Conservation (phyloP, 129 eudicot genomes). For the Lactuca saligna region DNA sequence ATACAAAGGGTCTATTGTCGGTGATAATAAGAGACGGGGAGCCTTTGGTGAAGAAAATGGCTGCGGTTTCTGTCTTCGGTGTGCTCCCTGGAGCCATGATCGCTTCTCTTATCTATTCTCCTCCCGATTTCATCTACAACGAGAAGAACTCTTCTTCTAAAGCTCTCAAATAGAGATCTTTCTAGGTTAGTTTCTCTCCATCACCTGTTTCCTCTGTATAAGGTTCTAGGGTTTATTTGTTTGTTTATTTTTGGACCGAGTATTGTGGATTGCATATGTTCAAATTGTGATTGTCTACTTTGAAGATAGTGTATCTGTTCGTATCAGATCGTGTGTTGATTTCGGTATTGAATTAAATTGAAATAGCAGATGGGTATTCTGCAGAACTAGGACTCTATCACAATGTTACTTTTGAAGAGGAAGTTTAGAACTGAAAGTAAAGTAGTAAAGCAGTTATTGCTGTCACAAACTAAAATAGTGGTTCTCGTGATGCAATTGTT, state of each 20-base stretch:
- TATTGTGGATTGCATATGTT: not conserved
- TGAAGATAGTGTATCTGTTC: not conserved
- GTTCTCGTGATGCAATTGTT: no score
- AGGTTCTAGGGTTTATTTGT: conserved; percentile 1
- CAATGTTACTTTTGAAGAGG: no score
- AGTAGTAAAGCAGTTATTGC: no score
- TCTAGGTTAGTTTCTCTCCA: not conserved
- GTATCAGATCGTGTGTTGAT: not conserved
- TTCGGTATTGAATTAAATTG: not conserved
- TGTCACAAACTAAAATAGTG: no score
- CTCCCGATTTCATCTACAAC: conserved; percentile 38
- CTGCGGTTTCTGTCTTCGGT: conserved; percentile 32
- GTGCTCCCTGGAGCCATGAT: conserved; percentile 43
- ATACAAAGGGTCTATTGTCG: conserved; percentile 32
- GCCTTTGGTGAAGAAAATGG: conserved; percentile 35
- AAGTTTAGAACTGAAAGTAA: no score
- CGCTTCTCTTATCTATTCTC: conserved; percentile 39
- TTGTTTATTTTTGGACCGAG: not conserved
- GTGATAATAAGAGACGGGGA: conserved; percentile 32
- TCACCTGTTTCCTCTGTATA: not conserved
- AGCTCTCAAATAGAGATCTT: conserved; percentile 17
- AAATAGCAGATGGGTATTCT: not conserved
- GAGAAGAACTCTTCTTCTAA: conserved; percentile 13
- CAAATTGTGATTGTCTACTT: conserved; percentile 2
- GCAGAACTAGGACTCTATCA: not conserved